Base-by-base conservation (phyloP, 2,329 filamentous ascomycete genomes). In the Herpotrichia juniperi region DNA sequence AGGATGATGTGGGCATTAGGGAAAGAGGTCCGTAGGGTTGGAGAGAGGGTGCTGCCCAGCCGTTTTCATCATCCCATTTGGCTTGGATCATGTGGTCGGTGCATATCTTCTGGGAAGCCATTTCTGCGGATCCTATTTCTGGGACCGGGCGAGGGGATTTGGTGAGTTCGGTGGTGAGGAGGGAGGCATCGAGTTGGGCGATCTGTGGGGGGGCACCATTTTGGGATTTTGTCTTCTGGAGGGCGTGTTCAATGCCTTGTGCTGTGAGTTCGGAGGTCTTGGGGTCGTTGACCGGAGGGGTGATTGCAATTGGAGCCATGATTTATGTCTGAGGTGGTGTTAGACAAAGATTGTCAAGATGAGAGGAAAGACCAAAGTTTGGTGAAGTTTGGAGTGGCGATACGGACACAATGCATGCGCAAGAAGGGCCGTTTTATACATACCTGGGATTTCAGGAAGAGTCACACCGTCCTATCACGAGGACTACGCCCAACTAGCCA, bases 41-140 rank as follows among this genome's bases (percentile, higher is more conserved):
- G 52, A 96, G 82, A 63, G 88, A 82, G 1, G 91, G 91, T 1
- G 83, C 79, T 31, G 82, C 80, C 91, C 91, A 96, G 63, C 91
- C 91, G 17, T 76, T 69, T 37, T 77, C 70, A 19, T 73, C 76
- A 28, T 81, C 85, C 91, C 91, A 96, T 48, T 78, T 76, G 17
- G 81, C 87, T 46, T 86, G 87, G 64, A 94, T 80, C 91, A 96
- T 96, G 80, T 97, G 93, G 80, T 97, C 92, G 57, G 90, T 92
- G 79, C 81, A 83, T 53, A 74, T 71, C 55, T 74, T 76, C 43
- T 76, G 69, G 35, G 69, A 65, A 40, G 66, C 57, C 59, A 73
- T 68, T 55, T 79, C 77, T 22, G 72, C 60, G 34, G 72, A 74
- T 53, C 74, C 69, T 32, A 72, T 64, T 14, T 58, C 67, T 30